Conservation (phyloP, 2,329 filamentous ascomycete genomes). For the Aspergillus phoenicis region DNA sequence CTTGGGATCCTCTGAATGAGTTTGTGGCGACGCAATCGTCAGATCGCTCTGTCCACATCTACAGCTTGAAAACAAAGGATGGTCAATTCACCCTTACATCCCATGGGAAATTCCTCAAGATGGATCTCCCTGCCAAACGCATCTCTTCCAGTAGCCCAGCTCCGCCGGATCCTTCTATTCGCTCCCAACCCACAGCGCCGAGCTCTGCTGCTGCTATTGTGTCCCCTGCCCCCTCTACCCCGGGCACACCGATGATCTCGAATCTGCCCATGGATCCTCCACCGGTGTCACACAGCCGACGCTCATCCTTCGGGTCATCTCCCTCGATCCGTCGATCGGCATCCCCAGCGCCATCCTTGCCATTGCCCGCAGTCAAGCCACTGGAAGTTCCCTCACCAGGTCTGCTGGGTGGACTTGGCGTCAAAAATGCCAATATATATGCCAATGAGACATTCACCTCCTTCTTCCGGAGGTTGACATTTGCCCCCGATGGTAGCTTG, state of each 20-base stretch:
- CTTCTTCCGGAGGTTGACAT: slow-evolving; percentile 91
- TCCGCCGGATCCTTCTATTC: slow-evolving; percentile 69
- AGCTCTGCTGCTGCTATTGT: slow-evolving; percentile 62
- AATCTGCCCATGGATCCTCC: slow-evolving; percentile 96
- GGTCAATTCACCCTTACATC: slow-evolving; percentile 85
- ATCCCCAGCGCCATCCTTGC: slow-evolving; percentile 90
- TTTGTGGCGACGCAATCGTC: slow-evolving; percentile 98
- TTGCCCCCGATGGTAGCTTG: slow-evolving; percentile 91
- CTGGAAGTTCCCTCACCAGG: slow-evolving; percentile 83
- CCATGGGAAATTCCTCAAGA: slow-evolving; percentile 80
- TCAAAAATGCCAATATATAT: slow-evolving; percentile 87
- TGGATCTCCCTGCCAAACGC: slow-evolving; percentile 87
- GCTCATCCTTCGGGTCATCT: slow-evolving; percentile 86
- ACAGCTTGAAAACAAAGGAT: slow-evolving; percentile 93
- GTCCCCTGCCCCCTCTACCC: slow-evolving; percentile 86
- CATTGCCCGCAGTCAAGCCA: slow-evolving; percentile 91
- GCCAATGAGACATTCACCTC: slow-evolving; percentile 96
- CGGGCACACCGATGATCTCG: slow-evolving; percentile 87
- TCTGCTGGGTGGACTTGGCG: slow-evolving; percentile 62
- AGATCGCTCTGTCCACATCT: slow-evolving; percentile 96
- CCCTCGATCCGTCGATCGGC: slow-evolving; percentile 80
- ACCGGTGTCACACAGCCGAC: slow-evolving; percentile 83
- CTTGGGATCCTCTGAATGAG: slow-evolving; percentile 97
- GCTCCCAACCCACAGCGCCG: slow-evolving; percentile 35
- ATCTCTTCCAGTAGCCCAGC: slow-evolving; percentile 92